phyloP scores from a whole-genome alignment of 768 basidiomycete genomes.

The Gymnopilus dilepis region DNA sequence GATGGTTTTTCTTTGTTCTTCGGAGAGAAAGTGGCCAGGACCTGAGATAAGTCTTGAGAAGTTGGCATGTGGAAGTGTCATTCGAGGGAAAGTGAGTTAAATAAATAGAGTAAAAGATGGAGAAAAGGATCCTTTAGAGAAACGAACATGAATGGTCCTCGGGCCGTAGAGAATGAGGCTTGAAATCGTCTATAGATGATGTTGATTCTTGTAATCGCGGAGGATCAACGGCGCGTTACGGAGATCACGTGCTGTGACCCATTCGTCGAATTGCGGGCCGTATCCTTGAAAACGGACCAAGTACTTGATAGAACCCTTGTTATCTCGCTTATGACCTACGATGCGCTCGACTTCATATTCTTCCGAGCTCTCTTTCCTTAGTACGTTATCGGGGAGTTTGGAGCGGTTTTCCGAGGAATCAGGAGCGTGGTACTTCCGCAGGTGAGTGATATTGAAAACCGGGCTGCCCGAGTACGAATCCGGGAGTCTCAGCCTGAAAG shows the following conservation, averaged over 20 bases:
- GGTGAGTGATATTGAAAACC: constrained; percentile 1
- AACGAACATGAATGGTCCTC: no score
- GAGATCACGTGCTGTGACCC: not conserved
- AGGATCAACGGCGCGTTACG: not conserved
- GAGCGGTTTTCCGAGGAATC: not conserved
- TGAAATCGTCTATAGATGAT: no score
- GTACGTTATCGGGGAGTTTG: no score
- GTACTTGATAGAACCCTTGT: not conserved
- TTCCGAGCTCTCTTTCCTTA: not conserved
- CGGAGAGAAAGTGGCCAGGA: no score
- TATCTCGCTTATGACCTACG: not conserved
- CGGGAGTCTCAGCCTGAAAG: constrained; percentile 11
- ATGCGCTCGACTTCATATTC: not conserved
- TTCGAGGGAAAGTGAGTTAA: no score
- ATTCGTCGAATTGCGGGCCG: not conserved
- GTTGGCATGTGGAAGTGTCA: no score
- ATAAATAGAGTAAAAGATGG: no score
- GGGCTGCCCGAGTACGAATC: not conserved
- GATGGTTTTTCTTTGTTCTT: no score
- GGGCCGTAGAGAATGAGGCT: no score
- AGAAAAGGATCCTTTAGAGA: no score
- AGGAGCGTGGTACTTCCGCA: not conserved
- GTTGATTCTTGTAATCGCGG: not conserved
- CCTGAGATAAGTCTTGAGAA: no score
- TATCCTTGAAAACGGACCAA: not conserved